Evolutionary conservation across 75 land plant species (phyloP), one percentile per base, ranked within the genome.

Genomic region (Larix kaempferi): DNA sequence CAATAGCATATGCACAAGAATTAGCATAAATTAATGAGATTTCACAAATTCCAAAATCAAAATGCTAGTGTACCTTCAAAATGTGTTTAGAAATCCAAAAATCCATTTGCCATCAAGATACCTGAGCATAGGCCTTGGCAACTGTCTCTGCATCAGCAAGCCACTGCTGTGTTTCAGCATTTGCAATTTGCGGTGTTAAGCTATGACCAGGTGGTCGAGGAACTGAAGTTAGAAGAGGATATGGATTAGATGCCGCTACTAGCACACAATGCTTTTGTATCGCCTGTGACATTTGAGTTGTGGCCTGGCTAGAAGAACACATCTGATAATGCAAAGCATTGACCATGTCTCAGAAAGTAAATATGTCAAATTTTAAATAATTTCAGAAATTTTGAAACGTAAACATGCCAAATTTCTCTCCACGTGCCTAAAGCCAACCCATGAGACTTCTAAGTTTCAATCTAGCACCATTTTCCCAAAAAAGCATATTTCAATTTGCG

Each of bases 61-160:
- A 62, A 62, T 69, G 52, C 72, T 39, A 21, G 7, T 16, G 71
- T 17, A 1, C n/a, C 52, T 39, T 0, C 52, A 39, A 19, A 49
- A 49, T 41, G 10, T 39, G 35, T 73, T 73, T 52, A 29, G 17
- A 41, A 33, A 56, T 37, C 57, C 57, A 57, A 73, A n/a, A 61
- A 66, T 14, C n/a, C 19, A n/a, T 55, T 72, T 57, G 10, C 39
- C 49, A 12, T 56, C n/a, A 76, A 13, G 58, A n/a, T 77, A 91
- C 99, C 89, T 85, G 93, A 55, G 85, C 62, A 87, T 86, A 96
- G 71, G 86, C 88, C 83, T 88, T 90, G 59, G 99, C 99, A n/a
- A 96, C 89, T 58, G 93, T 77, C 78, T 96, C 99, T 55, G 93
- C 99, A 92, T 96, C 98, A 78, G 87, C 89, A 76, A 90, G 86